These are phyloP conservation scores for Coemansia sp. DNA, from an alignment of 192 early-diverging fungal genomes.

Conservation along the genomic window DNA sequence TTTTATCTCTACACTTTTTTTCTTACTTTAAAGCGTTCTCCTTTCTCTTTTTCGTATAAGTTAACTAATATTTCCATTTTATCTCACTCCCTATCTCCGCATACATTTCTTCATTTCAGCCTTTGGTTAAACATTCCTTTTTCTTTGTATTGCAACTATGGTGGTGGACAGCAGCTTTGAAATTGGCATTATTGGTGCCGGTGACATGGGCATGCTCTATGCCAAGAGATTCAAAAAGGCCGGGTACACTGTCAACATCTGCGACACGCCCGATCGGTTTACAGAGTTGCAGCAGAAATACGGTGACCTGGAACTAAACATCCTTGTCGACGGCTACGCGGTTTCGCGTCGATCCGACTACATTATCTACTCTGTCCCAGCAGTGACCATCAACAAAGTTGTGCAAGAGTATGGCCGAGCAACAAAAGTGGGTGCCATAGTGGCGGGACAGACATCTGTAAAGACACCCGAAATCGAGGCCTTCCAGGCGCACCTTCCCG, in stretches of 20 bases:
- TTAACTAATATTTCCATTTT: too few species aligned
- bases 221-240: conserved; percentile 64
- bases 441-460: conserved; percentile 93
- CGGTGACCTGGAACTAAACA: conserved; percentile 46
- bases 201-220: conserved; percentile 95
- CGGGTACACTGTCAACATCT: conserved; percentile 81
- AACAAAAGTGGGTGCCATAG: conserved; percentile 83
- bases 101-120: too few species aligned
- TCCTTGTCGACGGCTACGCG: conserved; percentile 77
- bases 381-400: conserved; percentile 76
- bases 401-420: conserved; percentile 86
- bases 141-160: too few species aligned
- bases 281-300: conserved; percentile 62
- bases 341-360: conserved; percentile 82
- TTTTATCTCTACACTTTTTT: background rate
- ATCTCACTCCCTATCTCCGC: too few species aligned
- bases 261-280: conserved; percentile 77
- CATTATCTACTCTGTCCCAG: conserved; percentile 94
- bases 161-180: conserved; percentile 50
- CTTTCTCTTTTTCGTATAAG: too few species aligned
- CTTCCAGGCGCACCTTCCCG: conserved; percentile 81
- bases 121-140: too few species aligned
- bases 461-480: conserved; percentile 92
- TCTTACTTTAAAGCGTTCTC: too few species aligned
- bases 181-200: conserved; percentile 91